A percentile compares a stretch with the other conserved stretches of the same genome.
Evolutionary conservation across 164 flowering plant species (phyloP).

Genomic region (Nymphaea thermarum): DNA sequence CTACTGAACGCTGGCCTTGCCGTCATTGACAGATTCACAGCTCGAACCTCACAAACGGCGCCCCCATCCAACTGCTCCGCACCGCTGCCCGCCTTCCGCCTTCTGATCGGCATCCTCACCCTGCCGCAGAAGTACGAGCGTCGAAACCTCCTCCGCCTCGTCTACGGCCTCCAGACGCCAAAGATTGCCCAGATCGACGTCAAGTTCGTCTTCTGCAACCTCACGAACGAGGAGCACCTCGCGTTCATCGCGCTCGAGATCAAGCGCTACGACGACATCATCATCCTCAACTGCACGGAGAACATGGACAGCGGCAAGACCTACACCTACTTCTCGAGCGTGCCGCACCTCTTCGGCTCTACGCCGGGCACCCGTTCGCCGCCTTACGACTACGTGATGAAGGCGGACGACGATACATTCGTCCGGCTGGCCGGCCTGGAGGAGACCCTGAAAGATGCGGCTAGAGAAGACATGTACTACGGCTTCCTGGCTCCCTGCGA

Average conservation of each 20-base stretch:
- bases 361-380: constrained; percentile 15
- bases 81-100: constrained; percentile 19
- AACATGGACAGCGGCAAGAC: constrained; percentile 67
- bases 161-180: constrained; percentile 43
- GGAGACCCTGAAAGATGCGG: constrained; percentile 4
- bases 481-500: constrained; percentile 11
- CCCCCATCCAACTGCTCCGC: not conserved
- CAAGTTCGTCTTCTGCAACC: constrained; percentile 50
- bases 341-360: not conserved
- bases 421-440: constrained; percentile 4
- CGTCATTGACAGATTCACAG: constrained; percentile 15
- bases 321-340: constrained; percentile 49
- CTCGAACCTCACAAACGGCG: not conserved
- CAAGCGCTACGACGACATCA: constrained; percentile 41
- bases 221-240: constrained; percentile 44
- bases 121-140: constrained; percentile 36
- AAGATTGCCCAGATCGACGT: constrained; percentile 33
- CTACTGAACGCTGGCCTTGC: constrained; percentile 29
- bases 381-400: constrained; percentile 13
- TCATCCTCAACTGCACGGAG: constrained; percentile 51
- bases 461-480: constrained; percentile 11
- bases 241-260: constrained; percentile 39
- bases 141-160: constrained; percentile 51
- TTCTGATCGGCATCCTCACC: constrained; percentile 46
- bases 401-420: constrained; percentile 13